These are phyloP conservation scores for Pulveroboletus sp. DNA, from an alignment of 768 basidiomycete species.

Conservation along the genomic window DNA sequence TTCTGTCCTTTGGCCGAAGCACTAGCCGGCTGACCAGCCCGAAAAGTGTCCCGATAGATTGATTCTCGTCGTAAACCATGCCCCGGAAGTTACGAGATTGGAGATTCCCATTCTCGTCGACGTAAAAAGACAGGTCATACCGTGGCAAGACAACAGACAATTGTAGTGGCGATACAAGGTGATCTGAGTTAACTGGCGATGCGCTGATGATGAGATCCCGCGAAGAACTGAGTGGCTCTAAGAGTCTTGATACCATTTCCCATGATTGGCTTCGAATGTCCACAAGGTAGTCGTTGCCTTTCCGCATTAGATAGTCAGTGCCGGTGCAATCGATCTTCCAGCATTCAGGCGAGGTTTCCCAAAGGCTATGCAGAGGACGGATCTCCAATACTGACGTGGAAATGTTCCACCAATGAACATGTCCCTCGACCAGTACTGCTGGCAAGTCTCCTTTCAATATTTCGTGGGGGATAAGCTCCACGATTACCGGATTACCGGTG, in stretches of 20 bases:
- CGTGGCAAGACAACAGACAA: conserved; percentile 37
- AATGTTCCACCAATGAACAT: not conserved
- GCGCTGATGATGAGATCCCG: conserved; percentile 16
- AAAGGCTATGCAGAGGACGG: conserved; percentile 2
- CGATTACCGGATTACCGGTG: not conserved
- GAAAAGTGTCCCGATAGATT: too few species aligned
- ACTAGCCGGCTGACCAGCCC: conserved; percentile 42
- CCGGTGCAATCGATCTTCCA: conserved; percentile 18
- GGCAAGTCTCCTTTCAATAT: conserved; percentile 18
- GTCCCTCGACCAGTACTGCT: not conserved
- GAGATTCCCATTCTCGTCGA: too few species aligned
- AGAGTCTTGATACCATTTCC: conserved; percentile 14
- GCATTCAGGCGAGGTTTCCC: conserved; percentile 17
- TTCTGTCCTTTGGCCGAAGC: conserved; percentile 25
- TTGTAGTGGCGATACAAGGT: not conserved
- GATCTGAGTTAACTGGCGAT: not conserved
- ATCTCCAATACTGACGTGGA: not conserved
- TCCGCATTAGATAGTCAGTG: not conserved
- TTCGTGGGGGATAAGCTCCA: conserved; percentile 20
- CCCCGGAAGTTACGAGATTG: too few species aligned
- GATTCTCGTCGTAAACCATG: too few species aligned
- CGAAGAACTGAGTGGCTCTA: conserved; percentile 13
- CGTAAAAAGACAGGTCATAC: conserved; percentile 37
- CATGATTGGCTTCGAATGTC: conserved; percentile 25
- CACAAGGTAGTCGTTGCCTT: conserved; percentile 10